These are phyloP conservation scores for Thyridium curvatum DNA, from an alignment of 2,329 filamentous ascomycete species.

Conservation along the genomic window DNA sequence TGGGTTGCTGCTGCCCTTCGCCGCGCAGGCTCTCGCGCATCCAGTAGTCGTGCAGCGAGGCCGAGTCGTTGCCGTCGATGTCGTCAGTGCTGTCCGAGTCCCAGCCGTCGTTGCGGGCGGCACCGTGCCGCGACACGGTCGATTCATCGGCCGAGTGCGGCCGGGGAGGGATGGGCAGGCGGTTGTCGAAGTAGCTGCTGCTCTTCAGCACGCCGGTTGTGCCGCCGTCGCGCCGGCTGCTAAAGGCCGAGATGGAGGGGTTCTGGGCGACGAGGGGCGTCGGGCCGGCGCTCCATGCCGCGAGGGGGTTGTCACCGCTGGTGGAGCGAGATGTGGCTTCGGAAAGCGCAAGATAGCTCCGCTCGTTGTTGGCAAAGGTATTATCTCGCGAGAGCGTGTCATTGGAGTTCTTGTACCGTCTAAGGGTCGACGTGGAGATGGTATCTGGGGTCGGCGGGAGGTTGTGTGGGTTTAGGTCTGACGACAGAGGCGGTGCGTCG, in stretches of 20 bases:
- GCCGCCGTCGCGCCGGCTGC: slow-evolving; percentile 18
- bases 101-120: slow-evolving; percentile 33
- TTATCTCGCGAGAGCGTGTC: slow-evolving; percentile 35
- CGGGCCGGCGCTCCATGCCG: slow-evolving; percentile 3
- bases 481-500: slow-evolving; percentile 31
- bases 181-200: slow-evolving; percentile 18
- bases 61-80: slow-evolving; percentile 35
- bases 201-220: slow-evolving; percentile 6
- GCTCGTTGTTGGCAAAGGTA: slow-evolving; percentile 16
- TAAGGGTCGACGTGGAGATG: slow-evolving; percentile 49
- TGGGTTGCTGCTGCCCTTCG: slow-evolving; percentile 12
- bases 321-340: slow-evolving; percentile 19
- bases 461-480: slow-evolving; percentile 32
- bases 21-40: slow-evolving; percentile 46
- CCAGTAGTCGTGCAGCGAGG: slow-evolving; percentile 52
- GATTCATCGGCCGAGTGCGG: slow-evolving; percentile 43
- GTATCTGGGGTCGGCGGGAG: slow-evolving; percentile 56
- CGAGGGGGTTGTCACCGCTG: slow-evolving; percentile 7
- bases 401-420: slow-evolving; percentile 42
- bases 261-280: slow-evolving; percentile 12
- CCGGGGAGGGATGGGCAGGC: slow-evolving; percentile 25
- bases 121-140: slow-evolving; percentile 25
- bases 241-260: slow-evolving; percentile 23
- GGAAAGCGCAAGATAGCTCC: slow-evolving; percentile 22
- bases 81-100: slow-evolving; percentile 35